Evolutionary conservation across 192 early-diverging fungal genomes (phyloP).

Genomic region (Kickxella alabastrina): DNA sequence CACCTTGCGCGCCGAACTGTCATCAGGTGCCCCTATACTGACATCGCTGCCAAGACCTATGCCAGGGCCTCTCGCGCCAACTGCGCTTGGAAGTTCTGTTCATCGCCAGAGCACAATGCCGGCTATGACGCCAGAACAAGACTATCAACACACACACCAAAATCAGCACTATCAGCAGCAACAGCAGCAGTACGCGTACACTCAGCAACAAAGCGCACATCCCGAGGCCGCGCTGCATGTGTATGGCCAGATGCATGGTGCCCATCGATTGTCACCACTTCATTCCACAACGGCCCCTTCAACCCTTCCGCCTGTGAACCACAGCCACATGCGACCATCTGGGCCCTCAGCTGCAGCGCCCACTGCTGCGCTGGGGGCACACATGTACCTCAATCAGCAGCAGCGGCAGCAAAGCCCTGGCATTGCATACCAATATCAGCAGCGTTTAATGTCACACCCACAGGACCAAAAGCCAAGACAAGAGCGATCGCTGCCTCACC

Average conservation of each 20-base stretch:
- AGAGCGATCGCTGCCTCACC: background rate
- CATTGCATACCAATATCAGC: background rate
- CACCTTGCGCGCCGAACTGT: conserved; percentile 21
- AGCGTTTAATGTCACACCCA: background rate
- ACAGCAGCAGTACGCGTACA: conserved; percentile 3
- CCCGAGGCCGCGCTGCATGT: conserved; percentile 4
- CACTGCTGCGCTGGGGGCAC: too few relatives aligned
- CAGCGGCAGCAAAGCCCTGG: conserved; percentile 1
- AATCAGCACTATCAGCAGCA: conserved; percentile 10
- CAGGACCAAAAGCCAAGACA: background rate
- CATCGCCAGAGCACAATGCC: too few relatives aligned
- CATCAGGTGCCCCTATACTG: conserved; percentile 19
- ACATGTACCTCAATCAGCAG: background rate
- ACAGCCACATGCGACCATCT: too few relatives aligned
- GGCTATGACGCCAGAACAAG: conserved; percentile 4
- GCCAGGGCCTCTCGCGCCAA: conserved; percentile 17
- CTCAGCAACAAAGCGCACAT: background rate
- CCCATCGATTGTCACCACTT: background rate
- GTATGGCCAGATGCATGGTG: background rate
- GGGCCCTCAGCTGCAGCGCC: too few relatives aligned
- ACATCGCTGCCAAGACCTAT: conserved; percentile 13
- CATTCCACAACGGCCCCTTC: background rate
- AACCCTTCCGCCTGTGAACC: background rate
- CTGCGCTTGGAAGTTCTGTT: too few relatives aligned
- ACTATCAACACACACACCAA: conserved; percentile 6